Conservation (phyloP, 148 eudicot species). For the Beta vulgaris region DNA sequence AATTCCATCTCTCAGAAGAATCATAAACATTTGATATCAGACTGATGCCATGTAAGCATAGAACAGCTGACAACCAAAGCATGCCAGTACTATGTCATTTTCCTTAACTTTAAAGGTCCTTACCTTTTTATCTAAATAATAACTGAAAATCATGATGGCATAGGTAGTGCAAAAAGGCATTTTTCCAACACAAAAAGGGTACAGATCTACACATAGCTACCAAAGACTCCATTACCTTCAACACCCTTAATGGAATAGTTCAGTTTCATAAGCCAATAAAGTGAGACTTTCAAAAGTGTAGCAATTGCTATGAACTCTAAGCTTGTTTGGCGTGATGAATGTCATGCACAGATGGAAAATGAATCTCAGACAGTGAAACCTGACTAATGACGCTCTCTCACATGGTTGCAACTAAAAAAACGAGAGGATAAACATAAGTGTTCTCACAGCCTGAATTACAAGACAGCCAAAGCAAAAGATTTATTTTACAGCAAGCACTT, state of each 20-base stretch:
- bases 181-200: no score
- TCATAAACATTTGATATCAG: background rate
- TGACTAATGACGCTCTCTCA: background rate
- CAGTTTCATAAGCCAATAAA: no score
- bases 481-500: background rate
- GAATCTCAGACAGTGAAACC: background rate
- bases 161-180: no score
- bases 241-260: no score
- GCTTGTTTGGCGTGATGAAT: background rate
- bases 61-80: background rate
- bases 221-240: no score
- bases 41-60: background rate
- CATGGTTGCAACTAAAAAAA: background rate
- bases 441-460: no score
- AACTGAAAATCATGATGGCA: background rate
- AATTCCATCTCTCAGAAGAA: background rate
- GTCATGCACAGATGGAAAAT: background rate
- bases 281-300: no score
- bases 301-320: no score
- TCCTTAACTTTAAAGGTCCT: background rate
- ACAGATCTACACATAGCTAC: no score
- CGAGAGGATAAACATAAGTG: no score
- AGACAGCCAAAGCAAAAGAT: background rate
- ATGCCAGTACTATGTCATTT: background rate
- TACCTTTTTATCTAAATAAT: background rate